Base-by-base conservation (phyloP, 768 basidiomycete genomes). In the Phlegmacium glaucopus region DNA sequence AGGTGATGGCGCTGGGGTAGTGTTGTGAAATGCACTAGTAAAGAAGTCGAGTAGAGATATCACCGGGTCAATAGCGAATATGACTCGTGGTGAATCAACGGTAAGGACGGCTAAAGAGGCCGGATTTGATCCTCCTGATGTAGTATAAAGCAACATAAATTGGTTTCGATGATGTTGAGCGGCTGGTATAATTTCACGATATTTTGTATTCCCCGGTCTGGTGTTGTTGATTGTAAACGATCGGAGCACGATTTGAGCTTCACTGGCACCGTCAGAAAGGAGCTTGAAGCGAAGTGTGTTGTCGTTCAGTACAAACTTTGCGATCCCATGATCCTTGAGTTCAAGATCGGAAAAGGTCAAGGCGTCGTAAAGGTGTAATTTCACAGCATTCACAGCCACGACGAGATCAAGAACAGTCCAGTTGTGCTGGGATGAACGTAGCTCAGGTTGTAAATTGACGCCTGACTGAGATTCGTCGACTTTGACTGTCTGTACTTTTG, bases 171-270 rank as follows among this genome's bases (percentile, higher is more conserved):
- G 79, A 56, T 96, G 92, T 47, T 84, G 79, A 11, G 91, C 87
- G 5, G 93, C 85, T 10, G 96, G 95, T 51, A 99, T 90, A 47
- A 99, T 94, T 64, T 98, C 94, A 35, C 94, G 81, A 72, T 94
- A 97, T 57, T 79, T 85, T 18, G 91, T 88, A 39, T 73, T 72
- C 6, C 91, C 90, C 0, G 89, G 79, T 44, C 86, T 77, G 2
- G 85, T 97, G 61, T 95, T 94, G 64, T 79, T 83, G 75, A 97
- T 86, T 1, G 92, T 92, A 60, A 98, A 86, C 0, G 95, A 94
- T 56, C 84, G 82, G n/a, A 97, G 67, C 22, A 93, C 75, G 40
- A 97, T 69, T 65, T 96, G 94, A 2, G 87, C 85, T 63, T 96
- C 92, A 50, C 79, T 75, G n/a, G 90, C 79, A 15, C 89, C 86